Base-by-base conservation (phyloP, 192 early-diverging fungal genomes). In the Irineochytrium annulatum region DNA sequence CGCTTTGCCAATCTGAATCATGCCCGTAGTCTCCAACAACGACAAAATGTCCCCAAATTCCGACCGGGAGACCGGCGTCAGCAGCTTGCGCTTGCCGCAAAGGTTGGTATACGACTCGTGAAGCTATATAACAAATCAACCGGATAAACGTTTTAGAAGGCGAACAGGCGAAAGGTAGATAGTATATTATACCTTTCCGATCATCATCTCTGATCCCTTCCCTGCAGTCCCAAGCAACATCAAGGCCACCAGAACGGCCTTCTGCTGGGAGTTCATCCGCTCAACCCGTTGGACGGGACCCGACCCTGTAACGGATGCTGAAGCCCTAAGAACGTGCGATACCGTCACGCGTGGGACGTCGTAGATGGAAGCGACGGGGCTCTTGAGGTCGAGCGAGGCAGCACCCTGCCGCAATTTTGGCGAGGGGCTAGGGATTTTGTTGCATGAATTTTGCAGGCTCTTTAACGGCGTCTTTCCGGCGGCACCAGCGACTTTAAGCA, bases 261-360 rank as follows among this genome's bases (percentile, higher is more conserved):
- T 89, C 57, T 89, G 88, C 60, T 95, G 92, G 20, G 91, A 74
- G 49, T 85, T 89, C 24, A 94, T 68, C 2, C 65, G 68, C n/a
- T 76, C 77, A 41, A 95, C 74, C 65, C 86, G 89, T 30, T 82
- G 77, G 3, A 77, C 62, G 0, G 83, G 69, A 0, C 76, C 78
- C 29, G 45, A 22, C 22, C 88, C 92, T 55, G 82, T 78, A 2
- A 87, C 79, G 2, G 60, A 68, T 29, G 68, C 70, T 35, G 89
- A 60, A 0, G 88, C 92, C 65, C 82, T 85, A 20, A 87, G 70
- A 24, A 95, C 79, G 71, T 92, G 90, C 54, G 80, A 76, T 16
- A 95, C 72, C 0, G 88, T 86, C n/a, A 94, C 90, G 63, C 85
- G 88, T 35, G 90, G 91, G 5, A 59, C 5, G 20, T n/a, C 60